Base-by-base conservation (phyloP, 2,329 filamentous ascomycete species). In the Fusarium mexicanum region DNA sequence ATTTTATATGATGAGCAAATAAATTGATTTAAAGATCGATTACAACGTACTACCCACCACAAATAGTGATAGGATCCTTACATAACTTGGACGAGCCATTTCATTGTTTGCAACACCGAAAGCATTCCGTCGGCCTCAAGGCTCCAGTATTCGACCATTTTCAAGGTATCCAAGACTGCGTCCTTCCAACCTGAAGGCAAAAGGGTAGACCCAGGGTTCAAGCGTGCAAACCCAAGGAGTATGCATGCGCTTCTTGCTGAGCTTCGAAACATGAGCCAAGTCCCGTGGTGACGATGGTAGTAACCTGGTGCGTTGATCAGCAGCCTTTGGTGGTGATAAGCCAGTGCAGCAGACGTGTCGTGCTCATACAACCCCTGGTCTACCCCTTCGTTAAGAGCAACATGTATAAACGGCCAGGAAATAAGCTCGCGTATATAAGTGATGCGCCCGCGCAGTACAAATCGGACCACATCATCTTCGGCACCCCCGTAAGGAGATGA, bases 1-100 rank as follows among this genome's bases (percentile, higher is more conserved):
- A 50, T 33, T 44, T 24, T 12, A 0, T 24, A 18, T 12, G 13
- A 8, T 24, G 6, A 44, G n/a, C 11, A 8, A 8, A 44, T 24
- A 18, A 24, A 44, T 44, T 8, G 3, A 24, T 44, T 18, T 8
- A 2, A 24, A 24, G 4, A 24, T 44, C 8, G 14, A 43, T 10
- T n/a, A 2, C 14, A 18, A 24, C n/a, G 10, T 5, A 16, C 9
- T 24, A 13, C 43, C 2, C 0, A 7, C 7, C 16, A 5, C 10
- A 24, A 44, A 44, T 24, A 24, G 13, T 24, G 16, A 7, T 8
- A 24, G 5, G 5, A 18, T 44, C 2, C 12, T 24, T 44, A 24
- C n/a, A 24, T n/a, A 18, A 44, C 43, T 44, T 44, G n/a, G n/a
- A 44, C 43, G 3, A 46, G 17, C 43, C 43, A 26, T 46, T 26